Percentiles rank a stretch among this genome's conserved stretches.
These are phyloP conservation scores for Gossypium mustelinum DNA, from an alignment of 345 rosid species.

Conservation along the genomic window DNA sequence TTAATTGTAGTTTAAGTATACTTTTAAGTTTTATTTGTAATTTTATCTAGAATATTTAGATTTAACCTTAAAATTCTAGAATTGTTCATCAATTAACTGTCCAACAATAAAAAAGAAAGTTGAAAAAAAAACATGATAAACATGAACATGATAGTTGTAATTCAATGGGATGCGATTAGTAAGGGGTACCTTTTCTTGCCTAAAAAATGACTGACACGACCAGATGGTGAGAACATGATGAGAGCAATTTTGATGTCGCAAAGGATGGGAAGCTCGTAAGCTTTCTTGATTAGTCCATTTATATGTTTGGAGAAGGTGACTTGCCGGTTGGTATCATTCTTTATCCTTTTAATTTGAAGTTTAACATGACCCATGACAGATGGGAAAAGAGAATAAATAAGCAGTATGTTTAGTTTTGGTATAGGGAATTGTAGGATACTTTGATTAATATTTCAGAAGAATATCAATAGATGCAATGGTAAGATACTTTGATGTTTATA, in stretches of 20 bases:
- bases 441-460: no score
- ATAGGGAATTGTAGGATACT: no score
- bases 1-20: no score
- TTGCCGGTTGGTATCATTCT: constrained; percentile 30
- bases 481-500: no score
- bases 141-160: neutral
- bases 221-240: constrained; percentile 70
- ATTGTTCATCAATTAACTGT: no score
- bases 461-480: no score
- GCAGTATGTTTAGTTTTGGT: neutral
- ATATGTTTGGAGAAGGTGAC: constrained; percentile 32
- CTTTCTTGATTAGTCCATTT: constrained; percentile 81
- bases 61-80: no score
- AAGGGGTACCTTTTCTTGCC: constrained; percentile 51
- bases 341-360: constrained; percentile 62
- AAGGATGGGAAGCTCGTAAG: constrained; percentile 72
- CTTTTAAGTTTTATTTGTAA: no score
- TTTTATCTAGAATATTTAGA: no score
- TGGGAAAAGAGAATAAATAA: no score
- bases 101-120: no score
- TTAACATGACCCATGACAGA: constrained; percentile 58
- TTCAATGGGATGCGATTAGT: neutral
- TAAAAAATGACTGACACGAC: constrained; percentile 65
- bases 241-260: constrained; percentile 82
- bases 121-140: no score